A percentile compares a stretch with the other conserved stretches of the same genome.
These are phyloP conservation scores for Rhizopus sp. DNA, from an alignment of 371 early-diverging fungal genomes.

Conservation along the genomic window DNA sequence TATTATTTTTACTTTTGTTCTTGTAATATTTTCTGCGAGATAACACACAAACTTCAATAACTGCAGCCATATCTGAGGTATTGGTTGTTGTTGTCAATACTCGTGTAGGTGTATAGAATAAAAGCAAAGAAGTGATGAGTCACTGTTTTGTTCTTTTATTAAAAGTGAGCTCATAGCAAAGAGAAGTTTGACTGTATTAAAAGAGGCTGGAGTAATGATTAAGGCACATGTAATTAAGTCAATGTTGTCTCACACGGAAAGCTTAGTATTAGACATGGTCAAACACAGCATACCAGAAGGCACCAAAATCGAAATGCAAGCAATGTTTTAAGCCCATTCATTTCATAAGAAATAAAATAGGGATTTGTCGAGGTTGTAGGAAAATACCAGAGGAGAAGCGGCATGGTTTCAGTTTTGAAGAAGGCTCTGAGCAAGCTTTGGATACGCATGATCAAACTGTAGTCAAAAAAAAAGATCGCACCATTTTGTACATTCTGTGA, in stretches of 20 bases:
- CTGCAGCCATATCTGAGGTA: constrained; percentile 16
- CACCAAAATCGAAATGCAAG: constrained; percentile 17
- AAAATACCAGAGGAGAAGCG: constrained; percentile 15
- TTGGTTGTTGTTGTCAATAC: no score
- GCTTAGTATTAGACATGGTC: no score
- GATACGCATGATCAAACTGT: constrained; percentile 15
- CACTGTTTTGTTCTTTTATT: no score
- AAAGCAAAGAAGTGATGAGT: no score
- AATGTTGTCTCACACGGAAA: no score
- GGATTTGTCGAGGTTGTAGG: constrained; percentile 16
- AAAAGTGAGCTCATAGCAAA: no score
- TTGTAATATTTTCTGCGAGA: constrained; percentile 15
- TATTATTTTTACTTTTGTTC: constrained; percentile 9
- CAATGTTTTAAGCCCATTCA: constrained; percentile 18
- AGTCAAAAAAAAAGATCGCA: constrained; percentile 19
- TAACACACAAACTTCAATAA: constrained; percentile 18
- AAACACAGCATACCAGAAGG: no score
- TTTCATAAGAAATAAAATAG: constrained; percentile 18
- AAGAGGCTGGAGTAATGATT: no score
- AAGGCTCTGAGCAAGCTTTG: constrained; percentile 16
- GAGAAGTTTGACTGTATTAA: no score
- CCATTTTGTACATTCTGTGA: constrained; percentile 19
- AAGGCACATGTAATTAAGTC: no score
- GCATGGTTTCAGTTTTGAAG: constrained; percentile 15
- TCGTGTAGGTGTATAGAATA: no score